Base-by-base conservation (phyloP, 129 eudicot genomes). In the Saussurea involucrata region DNA sequence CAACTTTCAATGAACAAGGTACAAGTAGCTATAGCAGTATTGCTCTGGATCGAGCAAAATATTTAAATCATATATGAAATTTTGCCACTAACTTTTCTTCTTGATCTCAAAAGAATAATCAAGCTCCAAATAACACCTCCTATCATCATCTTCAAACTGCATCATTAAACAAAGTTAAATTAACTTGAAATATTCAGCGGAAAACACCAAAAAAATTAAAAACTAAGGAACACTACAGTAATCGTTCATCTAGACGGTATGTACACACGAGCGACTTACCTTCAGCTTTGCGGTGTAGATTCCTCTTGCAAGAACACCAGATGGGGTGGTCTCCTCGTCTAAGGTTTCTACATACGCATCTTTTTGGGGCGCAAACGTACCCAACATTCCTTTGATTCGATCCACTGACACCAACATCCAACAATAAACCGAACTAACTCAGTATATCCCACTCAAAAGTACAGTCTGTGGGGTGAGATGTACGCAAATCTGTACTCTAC, bases 81-180 rank as follows among this genome's bases (percentile, higher is more conserved):
- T 36, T 58, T 69, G 21, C 76, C 64, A 74, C 71, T 76, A 87
- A 33, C 83, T 80, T 33, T 80, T 81, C 85, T 87, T 92, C 75
- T 79, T 81, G 77, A 92, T 89, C 89, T 89, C 93, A 53, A 92
- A 92, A 71, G 92, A 85, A 85, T 87, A 92, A 66, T 84, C 72
- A 74, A 92, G 96, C 83, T 89, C 97, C 96, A 92, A 74, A 68
- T 92, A 88, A 80, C 92, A 83, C 78, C 90, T 86, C 78, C 64
- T 86, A 61, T 92, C 97, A 79, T 92, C 97, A 75, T 92, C 97
- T 86, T 87, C 91, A 81, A 92, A 87, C 97, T 92, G 96, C 84
- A 83, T 42, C 29, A 73, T 66, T 33, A 46, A 53, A 60, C 76
- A 44, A 12, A 31, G 21, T 22, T 2, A 49, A 63, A 46, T 46